Evolutionary conservation across 768 basidiomycete genomes (phyloP).

Genomic region (Tylopilus plumbeoviolaceoides): DNA sequence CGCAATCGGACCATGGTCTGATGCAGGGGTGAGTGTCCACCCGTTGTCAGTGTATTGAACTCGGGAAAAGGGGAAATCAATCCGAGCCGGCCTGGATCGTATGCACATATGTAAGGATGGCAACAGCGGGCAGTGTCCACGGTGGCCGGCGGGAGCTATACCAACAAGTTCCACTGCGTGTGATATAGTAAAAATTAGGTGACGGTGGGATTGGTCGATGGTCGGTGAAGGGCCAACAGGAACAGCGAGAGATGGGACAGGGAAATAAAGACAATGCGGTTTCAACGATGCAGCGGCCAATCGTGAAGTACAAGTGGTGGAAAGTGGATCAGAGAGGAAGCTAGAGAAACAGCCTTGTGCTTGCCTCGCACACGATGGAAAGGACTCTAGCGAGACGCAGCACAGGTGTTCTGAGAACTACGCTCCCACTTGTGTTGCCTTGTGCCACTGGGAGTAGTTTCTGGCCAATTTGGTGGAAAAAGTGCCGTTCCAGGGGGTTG

Average conservation of each 20-base stretch:
- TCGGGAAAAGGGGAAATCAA: neutral
- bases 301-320: neutral
- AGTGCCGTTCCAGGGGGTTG: neutral
- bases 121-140: neutral
- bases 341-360: neutral
- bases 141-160: neutral
- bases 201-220: neutral
- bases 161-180: neutral
- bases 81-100: neutral
- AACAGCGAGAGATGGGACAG: neutral
- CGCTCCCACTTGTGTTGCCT: conserved; percentile 39
- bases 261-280: neutral
- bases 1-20: neutral
- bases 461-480: neutral
- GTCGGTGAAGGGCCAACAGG: neutral
- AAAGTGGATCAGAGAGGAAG: neutral
- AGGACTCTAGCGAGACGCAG: conserved; percentile 12
- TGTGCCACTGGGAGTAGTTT: conserved; percentile 5
- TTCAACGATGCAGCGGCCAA: neutral
- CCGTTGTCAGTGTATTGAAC: neutral
- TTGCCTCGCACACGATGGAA: neutral
- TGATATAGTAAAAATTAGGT: neutral
- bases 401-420: conserved; percentile 43
- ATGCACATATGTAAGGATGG: neutral
- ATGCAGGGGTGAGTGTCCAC: neutral